Percentiles rank a stretch among this genome's conserved stretches.
Evolutionary conservation across 1,284 basidiomycete genomes (phyloP).

Genomic region (Agroathelia rolfsii): DNA sequence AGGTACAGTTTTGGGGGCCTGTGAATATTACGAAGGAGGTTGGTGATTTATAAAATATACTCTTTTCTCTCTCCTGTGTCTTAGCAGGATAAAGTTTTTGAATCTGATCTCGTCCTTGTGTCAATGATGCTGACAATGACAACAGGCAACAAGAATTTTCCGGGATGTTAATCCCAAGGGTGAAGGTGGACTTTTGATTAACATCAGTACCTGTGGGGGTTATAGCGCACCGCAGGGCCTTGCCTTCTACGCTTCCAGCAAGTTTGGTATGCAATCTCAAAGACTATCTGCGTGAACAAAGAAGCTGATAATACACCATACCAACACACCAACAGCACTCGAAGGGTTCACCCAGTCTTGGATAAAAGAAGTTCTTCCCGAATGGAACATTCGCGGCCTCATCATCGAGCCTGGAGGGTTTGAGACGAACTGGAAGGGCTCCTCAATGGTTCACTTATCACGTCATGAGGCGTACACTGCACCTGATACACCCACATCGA

Average conservation of each 20-base stretch:
- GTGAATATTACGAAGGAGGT: conserved; percentile 21
- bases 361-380: conserved; percentile 23
- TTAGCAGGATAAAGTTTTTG: no score
- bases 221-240: conserved; percentile 20
- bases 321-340: conserved; percentile 11
- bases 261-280: conserved; percentile 30
- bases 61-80: no score
- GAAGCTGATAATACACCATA: no score
- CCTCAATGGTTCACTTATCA: conserved; percentile 9
- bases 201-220: conserved; percentile 23
- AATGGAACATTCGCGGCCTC: conserved; percentile 30
- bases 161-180: conserved; percentile 27
- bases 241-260: conserved; percentile 26
- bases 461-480: conserved; percentile 13
- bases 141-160: conserved; percentile 24
- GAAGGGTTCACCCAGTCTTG: conserved; percentile 22
- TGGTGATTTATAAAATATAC: no score
- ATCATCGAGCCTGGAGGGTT: conserved; percentile 29
- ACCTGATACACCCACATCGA: conserved; percentile 6
- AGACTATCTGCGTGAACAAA: no score
- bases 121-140: conserved; percentile 24
- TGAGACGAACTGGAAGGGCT: conserved; percentile 22
- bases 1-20: conserved; percentile 26
- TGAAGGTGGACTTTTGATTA: conserved; percentile 24
- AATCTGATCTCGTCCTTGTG: no score